phyloP scores from a whole-genome alignment of 768 basidiomycete genomes.

The Collybia sp. region DNA sequence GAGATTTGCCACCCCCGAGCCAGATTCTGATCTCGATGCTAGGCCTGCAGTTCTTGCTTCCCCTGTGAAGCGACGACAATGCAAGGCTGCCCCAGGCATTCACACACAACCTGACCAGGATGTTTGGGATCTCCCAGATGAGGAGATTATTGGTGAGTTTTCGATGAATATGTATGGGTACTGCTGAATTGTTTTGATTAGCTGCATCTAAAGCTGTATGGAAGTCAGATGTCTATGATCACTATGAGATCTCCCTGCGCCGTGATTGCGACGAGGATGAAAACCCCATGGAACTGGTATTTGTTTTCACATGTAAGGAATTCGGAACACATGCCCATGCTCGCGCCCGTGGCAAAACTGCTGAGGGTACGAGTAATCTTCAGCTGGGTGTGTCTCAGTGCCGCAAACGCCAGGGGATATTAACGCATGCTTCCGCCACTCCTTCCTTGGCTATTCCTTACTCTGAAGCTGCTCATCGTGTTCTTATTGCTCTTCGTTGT shows the following conservation, averaged over 20 bases:
- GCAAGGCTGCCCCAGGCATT: too few species aligned
- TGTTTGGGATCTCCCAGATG: too few species aligned
- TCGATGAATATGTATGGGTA: background rate
- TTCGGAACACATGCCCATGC: background rate
- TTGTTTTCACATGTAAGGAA: background rate
- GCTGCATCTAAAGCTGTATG: conserved; percentile 4
- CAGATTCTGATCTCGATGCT: too few species aligned
- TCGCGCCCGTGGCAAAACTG: conserved; percentile 1
- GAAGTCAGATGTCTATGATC: conserved; percentile 11
- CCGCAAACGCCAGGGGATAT: background rate
- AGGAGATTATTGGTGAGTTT: background rate
- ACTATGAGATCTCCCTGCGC: conserved; percentile 9
- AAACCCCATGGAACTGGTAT: background rate
- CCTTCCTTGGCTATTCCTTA: too few species aligned
- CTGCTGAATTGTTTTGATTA: background rate
- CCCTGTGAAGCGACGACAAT: too few species aligned
- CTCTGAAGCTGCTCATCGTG: conserved; percentile 11
- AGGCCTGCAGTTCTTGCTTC: too few species aligned
- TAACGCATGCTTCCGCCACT: too few species aligned
- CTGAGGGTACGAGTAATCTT: conserved; percentile 10
- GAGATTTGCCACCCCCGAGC: too few species aligned
- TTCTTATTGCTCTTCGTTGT: conserved; percentile 19
- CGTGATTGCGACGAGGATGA: background rate
- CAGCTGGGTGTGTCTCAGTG: conserved; percentile 1
- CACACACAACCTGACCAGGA: too few species aligned